Conservation (phyloP, 441 rosid genomes). For the Lepidium campestre region DNA sequence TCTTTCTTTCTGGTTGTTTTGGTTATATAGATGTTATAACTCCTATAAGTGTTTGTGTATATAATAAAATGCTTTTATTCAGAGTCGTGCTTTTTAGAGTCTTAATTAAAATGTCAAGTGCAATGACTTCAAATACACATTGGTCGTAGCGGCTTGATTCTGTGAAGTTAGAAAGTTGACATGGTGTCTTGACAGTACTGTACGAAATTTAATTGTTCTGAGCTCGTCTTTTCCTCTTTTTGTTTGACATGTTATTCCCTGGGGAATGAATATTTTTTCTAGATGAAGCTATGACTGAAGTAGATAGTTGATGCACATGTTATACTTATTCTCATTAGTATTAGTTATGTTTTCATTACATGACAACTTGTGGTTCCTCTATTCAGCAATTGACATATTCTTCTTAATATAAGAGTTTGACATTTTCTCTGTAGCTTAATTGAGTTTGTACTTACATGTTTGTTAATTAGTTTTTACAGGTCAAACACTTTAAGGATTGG, state of each 20-base stretch:
- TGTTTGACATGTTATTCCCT: background rate
- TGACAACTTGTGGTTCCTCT: background rate
- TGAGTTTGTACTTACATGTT: background rate
- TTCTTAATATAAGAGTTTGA: constrained; percentile 9
- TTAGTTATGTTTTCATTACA: background rate
- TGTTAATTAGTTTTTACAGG: constrained; percentile 42
- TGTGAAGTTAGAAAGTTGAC: background rate
- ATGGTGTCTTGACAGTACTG: background rate
- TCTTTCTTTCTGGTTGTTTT: background rate
- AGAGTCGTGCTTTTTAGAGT: too few species aligned
- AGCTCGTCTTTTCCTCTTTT: too few species aligned
- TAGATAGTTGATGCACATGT: background rate
- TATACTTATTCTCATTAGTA: background rate
- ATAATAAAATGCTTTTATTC: too few species aligned
- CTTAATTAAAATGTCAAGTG: constrained; percentile 15
- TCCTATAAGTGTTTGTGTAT: too few species aligned
- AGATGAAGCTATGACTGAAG: background rate
- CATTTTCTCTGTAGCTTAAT: constrained; percentile 2
- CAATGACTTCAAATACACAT: background rate
- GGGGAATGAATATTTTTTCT: background rate
- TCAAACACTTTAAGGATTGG: constrained; percentile 79
- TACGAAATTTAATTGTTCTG: background rate
- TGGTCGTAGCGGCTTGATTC: background rate
- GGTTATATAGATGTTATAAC: too few species aligned
- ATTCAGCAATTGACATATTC: background rate